Conservation (phyloP, 176 grass and related monocot genomes). For the Saccharum officinarum region DNA sequence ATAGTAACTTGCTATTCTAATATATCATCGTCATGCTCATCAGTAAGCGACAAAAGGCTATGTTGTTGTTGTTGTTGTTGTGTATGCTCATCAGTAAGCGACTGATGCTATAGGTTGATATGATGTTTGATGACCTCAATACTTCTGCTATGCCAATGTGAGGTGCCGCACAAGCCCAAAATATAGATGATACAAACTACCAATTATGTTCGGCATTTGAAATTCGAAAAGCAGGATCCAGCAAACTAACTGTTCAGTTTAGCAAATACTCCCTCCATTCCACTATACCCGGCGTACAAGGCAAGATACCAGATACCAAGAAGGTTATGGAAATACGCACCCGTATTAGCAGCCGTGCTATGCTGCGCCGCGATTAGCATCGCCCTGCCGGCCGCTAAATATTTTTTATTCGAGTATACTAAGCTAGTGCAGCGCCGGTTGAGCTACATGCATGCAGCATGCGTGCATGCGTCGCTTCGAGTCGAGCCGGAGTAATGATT, state of each 20-base stretch:
- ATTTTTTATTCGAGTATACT: too few relatives aligned
- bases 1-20: background rate
- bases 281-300: too few relatives aligned
- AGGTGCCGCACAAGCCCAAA: background rate
- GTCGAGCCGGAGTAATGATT: too few relatives aligned
- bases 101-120: constrained; percentile 5
- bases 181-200: constrained; percentile 1
- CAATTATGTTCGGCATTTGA: background rate
- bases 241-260: constrained; percentile 23
- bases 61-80: too few relatives aligned
- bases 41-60: background rate
- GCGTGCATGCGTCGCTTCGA: too few relatives aligned
- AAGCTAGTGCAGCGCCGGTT: too few relatives aligned
- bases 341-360: too few relatives aligned
- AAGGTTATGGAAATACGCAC: too few relatives aligned
- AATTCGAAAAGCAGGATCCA: constrained; percentile 6
- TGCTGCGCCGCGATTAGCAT: too few relatives aligned
- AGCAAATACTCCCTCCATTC: background rate
- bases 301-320: too few relatives aligned
- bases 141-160: background rate
- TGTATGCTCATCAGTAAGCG: background rate
- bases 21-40: constrained; percentile 11
- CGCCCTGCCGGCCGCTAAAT: too few relatives aligned
- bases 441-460: too few relatives aligned
- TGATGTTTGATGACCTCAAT: constrained; percentile 1